These are phyloP conservation scores for Chenopodium album DNA, from an alignment of 148 eudicot species.

Conservation along the genomic window DNA sequence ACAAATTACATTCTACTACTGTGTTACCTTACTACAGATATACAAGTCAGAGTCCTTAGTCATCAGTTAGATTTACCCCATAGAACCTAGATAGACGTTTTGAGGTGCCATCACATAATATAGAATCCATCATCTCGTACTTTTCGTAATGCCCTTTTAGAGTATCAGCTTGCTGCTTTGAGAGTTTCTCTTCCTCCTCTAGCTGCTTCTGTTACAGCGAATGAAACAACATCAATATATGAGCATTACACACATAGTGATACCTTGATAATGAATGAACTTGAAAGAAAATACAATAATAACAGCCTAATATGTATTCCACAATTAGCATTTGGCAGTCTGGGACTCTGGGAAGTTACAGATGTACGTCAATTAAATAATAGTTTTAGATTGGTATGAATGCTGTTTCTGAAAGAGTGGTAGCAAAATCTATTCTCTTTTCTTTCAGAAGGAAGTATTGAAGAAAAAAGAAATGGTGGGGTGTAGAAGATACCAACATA, in stretches of 20 bases:
- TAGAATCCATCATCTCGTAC: conserved; percentile 43
- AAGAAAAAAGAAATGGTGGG: not conserved
- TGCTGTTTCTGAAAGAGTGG: not conserved
- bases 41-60: conserved; percentile 11
- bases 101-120: conserved; percentile 34
- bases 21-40: not conserved
- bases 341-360: not conserved
- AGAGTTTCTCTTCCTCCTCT: conserved; percentile 61
- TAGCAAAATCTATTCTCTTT: not conserved
- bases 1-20: not conserved
- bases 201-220: conserved; percentile 39
- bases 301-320: not conserved
- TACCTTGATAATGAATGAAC: not conserved
- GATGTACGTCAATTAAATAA: not conserved
- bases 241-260: not conserved
- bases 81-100: conserved; percentile 38
- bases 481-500: not conserved
- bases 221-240: not conserved
- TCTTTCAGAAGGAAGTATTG: not conserved
- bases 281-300: not conserved
- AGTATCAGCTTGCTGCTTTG: conserved; percentile 44
- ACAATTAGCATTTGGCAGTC: not conserved
- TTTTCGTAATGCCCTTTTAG: conserved; percentile 49
- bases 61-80: conserved; percentile 28
- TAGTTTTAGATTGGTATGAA: not conserved